Base-by-base conservation (phyloP, 306 rosid species). In the Canavalia gladiata region DNA sequence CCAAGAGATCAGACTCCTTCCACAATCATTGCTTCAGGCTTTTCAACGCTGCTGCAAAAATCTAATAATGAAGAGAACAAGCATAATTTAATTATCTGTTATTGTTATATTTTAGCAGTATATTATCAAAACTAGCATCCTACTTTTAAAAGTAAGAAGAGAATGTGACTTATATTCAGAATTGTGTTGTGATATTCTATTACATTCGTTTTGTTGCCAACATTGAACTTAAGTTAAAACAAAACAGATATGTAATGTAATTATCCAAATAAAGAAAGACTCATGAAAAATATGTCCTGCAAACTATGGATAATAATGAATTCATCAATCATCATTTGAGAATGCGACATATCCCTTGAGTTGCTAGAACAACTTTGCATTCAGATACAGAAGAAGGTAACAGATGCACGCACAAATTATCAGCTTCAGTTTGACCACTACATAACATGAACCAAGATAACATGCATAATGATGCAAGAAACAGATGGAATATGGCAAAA, bases 41-140 rank as follows among this genome's bases (percentile, higher is more conserved):
- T 78, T 79, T 88, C 84, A 90, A 57, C 0, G 91, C 90, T 1
- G 87, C 89, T 25, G 89, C 86, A 57, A 90, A 88, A 72, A 86
- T 82, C 88, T 83, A 60, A 56, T 8, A 69, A 84, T 34, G 28
- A 69, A 31, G 74, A 74, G 63, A 58, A 74, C 29, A 68, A 69
- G 57, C 70, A 77, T 39, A 39, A 66, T 4, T 68, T 45, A 57
- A 25, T 46, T 71, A 68, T 50, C 55, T 43, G 13, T 30, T 58
- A 6, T 8, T 43, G 50, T 42, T 29, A 11, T 64, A 18, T 66
- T 42, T 50, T 57, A 66, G 68, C 74, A 29, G 75, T 72, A 34
- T 46, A 49, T 71, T 31, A 63, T 34, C 42, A 57, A 49, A 77
- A 57, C 56, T 39, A 66, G 18, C 35, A 51, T 13, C 66, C 34